A percentile compares a stretch with the other conserved stretches of the same genome.
These are phyloP conservation scores for Penicillium ochrochloron DNA, from an alignment of 495 filamentous ascomycete species.

Conservation along the genomic window DNA sequence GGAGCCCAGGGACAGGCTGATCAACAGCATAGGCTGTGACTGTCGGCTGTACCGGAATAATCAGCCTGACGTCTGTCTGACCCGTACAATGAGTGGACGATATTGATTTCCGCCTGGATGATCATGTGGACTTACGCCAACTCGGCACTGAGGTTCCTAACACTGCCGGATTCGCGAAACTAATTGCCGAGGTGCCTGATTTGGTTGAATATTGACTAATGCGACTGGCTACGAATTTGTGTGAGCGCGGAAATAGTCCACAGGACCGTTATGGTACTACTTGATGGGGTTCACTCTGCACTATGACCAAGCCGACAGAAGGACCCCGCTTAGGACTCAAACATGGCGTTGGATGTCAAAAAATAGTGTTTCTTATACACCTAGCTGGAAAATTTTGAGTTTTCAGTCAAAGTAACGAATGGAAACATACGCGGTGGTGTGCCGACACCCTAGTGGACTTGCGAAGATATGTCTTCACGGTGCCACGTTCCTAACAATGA, in stretches of 20 bases:
- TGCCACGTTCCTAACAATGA: too few species aligned
- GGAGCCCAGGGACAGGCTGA: neutral
- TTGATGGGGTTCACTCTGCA: neutral
- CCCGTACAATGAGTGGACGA: neutral
- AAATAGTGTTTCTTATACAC: too few species aligned
- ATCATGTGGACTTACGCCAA: neutral
- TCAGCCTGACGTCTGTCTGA: neutral
- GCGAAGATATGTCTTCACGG: too few species aligned
- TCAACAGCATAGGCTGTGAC: neutral
- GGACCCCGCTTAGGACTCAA: too few species aligned
- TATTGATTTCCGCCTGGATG: constrained; percentile 4
- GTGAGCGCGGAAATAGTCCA: neutral
- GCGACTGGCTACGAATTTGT: too few species aligned
- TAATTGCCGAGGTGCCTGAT: neutral
- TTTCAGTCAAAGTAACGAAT: too few species aligned
- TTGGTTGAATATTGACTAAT: neutral
- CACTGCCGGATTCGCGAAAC: neutral
- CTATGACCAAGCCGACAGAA: too few species aligned
- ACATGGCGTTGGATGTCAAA: too few species aligned
- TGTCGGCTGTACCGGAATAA: neutral
- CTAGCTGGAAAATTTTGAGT: too few species aligned
- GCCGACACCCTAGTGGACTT: too few species aligned
- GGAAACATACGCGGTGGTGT: too few species aligned
- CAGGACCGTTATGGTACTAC: neutral
- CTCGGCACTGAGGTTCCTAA: neutral